Conservation (phyloP, 2,329 filamentous ascomycete genomes). For the Gnomoniopsis smithogilvyi region DNA sequence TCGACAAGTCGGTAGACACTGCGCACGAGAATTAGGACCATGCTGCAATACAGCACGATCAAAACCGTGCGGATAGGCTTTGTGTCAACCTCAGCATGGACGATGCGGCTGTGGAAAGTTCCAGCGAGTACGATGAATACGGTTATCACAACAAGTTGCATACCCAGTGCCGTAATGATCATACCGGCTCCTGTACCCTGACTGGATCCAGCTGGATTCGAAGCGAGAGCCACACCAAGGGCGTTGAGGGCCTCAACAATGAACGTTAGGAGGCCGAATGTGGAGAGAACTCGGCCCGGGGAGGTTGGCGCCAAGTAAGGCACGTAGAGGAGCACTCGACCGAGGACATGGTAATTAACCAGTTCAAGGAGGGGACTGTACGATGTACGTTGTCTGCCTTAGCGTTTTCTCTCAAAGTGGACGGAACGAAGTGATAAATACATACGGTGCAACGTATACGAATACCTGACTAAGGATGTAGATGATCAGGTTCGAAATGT, state of each 20-base stretch:
- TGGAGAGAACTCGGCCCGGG: constrained; percentile 33
- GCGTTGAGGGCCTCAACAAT: constrained; percentile 47
- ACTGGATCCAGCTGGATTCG: constrained; percentile 33
- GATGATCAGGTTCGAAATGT: constrained; percentile 24
- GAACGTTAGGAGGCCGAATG: constrained; percentile 37
- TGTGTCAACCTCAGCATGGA: constrained; percentile 31
- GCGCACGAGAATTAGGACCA: constrained; percentile 45
- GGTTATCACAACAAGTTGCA: constrained; percentile 51
- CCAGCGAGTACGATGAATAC: constrained; percentile 47
- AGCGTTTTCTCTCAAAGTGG: background rate
- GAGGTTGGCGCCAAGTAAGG: constrained; percentile 49
- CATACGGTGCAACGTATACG: constrained; percentile 37
- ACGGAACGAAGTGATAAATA: background rate
- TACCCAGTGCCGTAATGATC: constrained; percentile 46
- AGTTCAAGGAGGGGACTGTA: constrained; percentile 42
- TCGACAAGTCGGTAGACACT: constrained; percentile 59
- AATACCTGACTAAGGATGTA: constrained; percentile 33
- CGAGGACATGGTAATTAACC: constrained; percentile 55
- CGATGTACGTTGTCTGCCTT: background rate
- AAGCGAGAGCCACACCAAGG: constrained; percentile 44
- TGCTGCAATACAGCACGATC: constrained; percentile 48
- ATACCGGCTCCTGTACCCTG: constrained; percentile 28
- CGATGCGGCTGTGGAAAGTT: constrained; percentile 45
- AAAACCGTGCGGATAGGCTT: constrained; percentile 34
- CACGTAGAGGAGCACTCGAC: constrained; percentile 53